phyloP scores from a whole-genome alignment of 306 rosid genomes.

The Luffa aegyptiaca region DNA sequence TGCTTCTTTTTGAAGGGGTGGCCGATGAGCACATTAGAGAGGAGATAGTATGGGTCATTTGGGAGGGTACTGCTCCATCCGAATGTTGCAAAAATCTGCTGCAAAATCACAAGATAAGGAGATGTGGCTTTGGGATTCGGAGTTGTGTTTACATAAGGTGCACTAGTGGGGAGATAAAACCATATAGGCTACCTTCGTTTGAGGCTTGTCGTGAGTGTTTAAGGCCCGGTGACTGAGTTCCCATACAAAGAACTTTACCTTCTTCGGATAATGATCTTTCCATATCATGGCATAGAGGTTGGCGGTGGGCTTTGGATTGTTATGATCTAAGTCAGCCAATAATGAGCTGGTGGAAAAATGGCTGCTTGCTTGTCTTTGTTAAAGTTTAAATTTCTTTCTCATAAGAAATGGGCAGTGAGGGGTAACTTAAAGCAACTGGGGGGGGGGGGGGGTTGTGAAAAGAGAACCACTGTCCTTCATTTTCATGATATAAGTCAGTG shows the following conservation, averaged over 20 bases:
- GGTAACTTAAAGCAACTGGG: background rate
- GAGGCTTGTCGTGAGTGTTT: background rate
- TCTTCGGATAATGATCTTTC: background rate
- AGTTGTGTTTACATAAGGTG: background rate
- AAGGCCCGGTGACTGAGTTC: background rate
- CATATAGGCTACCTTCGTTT: background rate
- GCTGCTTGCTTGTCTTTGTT: background rate
- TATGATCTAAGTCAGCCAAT: too few relatives aligned
- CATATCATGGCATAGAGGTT: background rate
- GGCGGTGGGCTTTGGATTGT: background rate
- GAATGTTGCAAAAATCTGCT: background rate
- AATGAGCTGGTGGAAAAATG: too few relatives aligned
- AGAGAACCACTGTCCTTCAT: background rate
- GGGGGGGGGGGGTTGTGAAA: background rate
- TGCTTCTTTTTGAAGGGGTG: background rate
- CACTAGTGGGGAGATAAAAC: background rate
- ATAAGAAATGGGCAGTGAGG: background rate
- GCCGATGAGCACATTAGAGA: background rate
- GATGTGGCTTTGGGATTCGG: background rate
- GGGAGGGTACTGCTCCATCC: background rate
- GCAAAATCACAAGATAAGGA: background rate
- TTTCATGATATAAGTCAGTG: background rate
- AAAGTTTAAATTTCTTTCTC: background rate
- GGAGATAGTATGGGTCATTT: background rate
- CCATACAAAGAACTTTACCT: background rate